Evolutionary conservation across 1,284 basidiomycete genomes (phyloP).

Genomic region (Puccinia coronata): DNA sequence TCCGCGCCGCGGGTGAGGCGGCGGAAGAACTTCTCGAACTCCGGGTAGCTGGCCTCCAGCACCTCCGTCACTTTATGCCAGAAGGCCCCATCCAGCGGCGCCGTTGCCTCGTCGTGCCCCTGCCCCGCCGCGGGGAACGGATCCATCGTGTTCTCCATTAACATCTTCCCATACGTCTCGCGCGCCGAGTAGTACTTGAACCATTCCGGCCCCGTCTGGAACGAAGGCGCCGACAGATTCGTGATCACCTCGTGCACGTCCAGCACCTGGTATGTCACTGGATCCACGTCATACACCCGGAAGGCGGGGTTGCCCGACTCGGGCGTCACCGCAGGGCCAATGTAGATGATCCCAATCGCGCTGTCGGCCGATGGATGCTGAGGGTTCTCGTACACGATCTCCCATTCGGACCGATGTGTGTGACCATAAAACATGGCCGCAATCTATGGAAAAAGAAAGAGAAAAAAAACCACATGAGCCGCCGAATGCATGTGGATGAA

Average conservation of each 20-base stretch:
- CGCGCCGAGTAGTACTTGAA: conserved; percentile 66
- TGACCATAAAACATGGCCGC: conserved; percentile 65
- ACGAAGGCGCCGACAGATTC: conserved; percentile 52
- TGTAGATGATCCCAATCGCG: conserved; percentile 63
- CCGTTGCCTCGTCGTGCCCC: too few species aligned
- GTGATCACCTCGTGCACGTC: conserved; percentile 62
- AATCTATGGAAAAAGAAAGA: conserved; percentile 56
- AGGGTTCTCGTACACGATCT: conserved; percentile 66
- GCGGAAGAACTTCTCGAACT: conserved; percentile 45
- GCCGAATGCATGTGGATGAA: not conserved
- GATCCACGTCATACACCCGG: conserved; percentile 65
- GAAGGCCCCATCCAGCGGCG: conserved; percentile 63
- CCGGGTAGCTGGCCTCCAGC: conserved; percentile 24
- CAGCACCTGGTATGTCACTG: conserved; percentile 65
- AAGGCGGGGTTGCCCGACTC: conserved; percentile 64
- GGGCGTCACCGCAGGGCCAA: conserved; percentile 67
- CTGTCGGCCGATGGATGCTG: conserved; percentile 61
- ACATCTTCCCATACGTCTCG: conserved; percentile 58
- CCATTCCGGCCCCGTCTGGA: conserved; percentile 62
- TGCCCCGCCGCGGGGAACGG: conserved; percentile 48
- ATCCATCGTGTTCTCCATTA: conserved; percentile 45
- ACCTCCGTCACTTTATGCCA: conserved; percentile 67
- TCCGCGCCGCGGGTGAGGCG: conserved; percentile 35
- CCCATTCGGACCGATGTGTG: conserved; percentile 65
- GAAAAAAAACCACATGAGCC: not conserved